A percentile compares a stretch with the other conserved stretches of the same genome.
phyloP scores from a whole-genome alignment of 495 filamentous ascomycete genomes.

The Neurospora discreta region DNA sequence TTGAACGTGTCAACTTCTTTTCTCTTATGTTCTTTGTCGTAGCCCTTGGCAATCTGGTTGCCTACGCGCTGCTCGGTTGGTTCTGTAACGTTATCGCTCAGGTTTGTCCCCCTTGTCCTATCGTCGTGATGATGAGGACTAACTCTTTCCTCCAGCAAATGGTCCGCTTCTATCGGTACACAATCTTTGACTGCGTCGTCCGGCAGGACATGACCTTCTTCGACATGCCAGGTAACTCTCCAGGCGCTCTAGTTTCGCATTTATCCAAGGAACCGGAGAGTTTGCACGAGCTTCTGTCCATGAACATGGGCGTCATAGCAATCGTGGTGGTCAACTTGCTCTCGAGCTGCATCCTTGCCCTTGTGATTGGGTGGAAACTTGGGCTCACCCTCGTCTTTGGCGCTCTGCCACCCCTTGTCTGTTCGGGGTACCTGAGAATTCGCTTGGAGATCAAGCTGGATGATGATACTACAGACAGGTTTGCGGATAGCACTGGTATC shows the following conservation, averaged over 20 bases:
- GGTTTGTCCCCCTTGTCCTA: neutral
- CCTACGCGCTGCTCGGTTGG: slow-evolving; percentile 33
- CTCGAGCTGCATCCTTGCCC: slow-evolving; percentile 34
- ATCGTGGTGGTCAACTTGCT: slow-evolving; percentile 35
- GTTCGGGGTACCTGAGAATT: slow-evolving; percentile 36
- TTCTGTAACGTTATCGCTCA: slow-evolving; percentile 31
- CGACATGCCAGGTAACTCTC: slow-evolving; percentile 45
- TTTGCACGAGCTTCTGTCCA: slow-evolving; percentile 48
- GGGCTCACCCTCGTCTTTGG: slow-evolving; percentile 33
- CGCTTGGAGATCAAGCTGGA: slow-evolving; percentile 42
- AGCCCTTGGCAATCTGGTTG: slow-evolving; percentile 29
- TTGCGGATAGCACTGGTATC: slow-evolving; percentile 43
- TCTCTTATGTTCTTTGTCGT: slow-evolving; percentile 46
- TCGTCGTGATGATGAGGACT: neutral
- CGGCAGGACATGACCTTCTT: slow-evolving; percentile 48
- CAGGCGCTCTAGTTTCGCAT: slow-evolving; percentile 46
- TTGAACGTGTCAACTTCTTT: slow-evolving; percentile 35
- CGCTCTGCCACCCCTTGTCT: slow-evolving; percentile 30
- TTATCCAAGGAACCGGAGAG: slow-evolving; percentile 45
- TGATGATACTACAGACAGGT: slow-evolving; percentile 35
- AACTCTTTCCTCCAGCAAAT: slow-evolving; percentile 12
- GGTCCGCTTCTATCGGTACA: slow-evolving; percentile 37
- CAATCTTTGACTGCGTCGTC: slow-evolving; percentile 44
- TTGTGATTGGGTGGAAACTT: slow-evolving; percentile 44
- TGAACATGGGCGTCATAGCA: slow-evolving; percentile 37